Base-by-base conservation (phyloP, 1,139 yeast species). In the Hyphopichia burtonii region DNA sequence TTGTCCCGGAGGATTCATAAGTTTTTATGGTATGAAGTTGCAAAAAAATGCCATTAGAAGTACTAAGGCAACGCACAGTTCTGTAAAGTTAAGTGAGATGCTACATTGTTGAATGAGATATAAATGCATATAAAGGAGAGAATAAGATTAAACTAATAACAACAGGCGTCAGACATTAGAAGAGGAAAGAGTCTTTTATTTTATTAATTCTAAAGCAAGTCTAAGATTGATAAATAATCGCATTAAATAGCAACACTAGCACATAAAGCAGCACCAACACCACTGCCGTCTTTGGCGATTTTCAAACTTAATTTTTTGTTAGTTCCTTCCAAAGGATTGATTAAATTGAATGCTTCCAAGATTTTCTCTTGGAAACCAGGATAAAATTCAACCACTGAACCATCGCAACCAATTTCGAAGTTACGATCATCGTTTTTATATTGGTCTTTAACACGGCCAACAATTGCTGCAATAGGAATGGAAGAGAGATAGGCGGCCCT, bases 241-340 rank as follows among this genome's bases (percentile, higher is more conserved):
- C n/a, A 27, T 43, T 40, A 48, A 37, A 46, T 49, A 12, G 65
- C 65, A 28, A 64, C 59, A 50, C 72, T 64, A 6, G 97, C 97
- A 66, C 96, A 87, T 47, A 91, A 74, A 1, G 97, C 97, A 40
- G 97, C 97, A 51, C 98, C 98, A 35, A 90, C 96, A 47, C 96
- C 96, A 45, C 94, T 83, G 38, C 98, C 98, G 58, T 91, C 98
- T 61, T 88, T 86, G 34, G 96, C 94, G 52, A 90, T 83, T 49
- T 81, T 83, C 50, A 91, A 69, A 50, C 80, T 82, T 38, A 89
- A 71, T 53, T 86, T 80, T 61, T 86, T 82, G 51, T 77, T 78
- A 49, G 83, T 83, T 34, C 86, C 86, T 36, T 83, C 70, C 45
- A 89, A 87, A 30, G 91, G 78, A 52, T 83, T 81, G 36, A 89